Base-by-base conservation (phyloP, 192 early-diverging fungal species). In the Coemansia sp. region DNA sequence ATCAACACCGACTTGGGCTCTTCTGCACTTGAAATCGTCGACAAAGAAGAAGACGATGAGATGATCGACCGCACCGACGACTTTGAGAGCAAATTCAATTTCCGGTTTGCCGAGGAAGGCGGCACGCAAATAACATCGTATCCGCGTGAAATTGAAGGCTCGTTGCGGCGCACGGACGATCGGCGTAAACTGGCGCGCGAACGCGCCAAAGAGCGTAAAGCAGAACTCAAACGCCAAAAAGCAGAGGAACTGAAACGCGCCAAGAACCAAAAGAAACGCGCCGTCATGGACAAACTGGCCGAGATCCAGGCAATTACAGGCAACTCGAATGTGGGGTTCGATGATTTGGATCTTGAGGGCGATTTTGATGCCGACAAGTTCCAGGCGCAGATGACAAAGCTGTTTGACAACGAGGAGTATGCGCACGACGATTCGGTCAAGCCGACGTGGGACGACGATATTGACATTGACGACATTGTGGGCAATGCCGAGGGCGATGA, bases 21-120 rank as follows among this genome's bases (percentile, higher is more conserved):
- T 48, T 89, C 93, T 51, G 77, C 68, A 42, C 70, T 69, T 57
- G 59, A 50, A 6, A 86, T 93, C 61, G 82, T 89, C 4, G 88
- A 90, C n/a, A 85, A 90, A 46, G 85, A 86, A 50, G 87, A 84
- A 72, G 93, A 87, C 44, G 90, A 93, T 65, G 86, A 90, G 51
- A 82, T 84, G n/a, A 78, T 91, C 21, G 94, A 94, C 54, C 82
- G 83, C 15, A 87, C 86, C 2, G 93, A 96, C 34, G 83, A 89
- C 48, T 98, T 97, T 66, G 96, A 98, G 78, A 87, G 85, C 50
- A 84, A 85, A 65, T 92, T 94, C 75, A 98, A 98, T 61, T 95
- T 96, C 82, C 86, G 96, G 49, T 97, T 89, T 60, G 93, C 96
- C 80, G 95, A 98, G 73, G 86, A 85, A 66, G 88, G 89, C 28